A percentile compares a stretch with the other conserved stretches of the same genome.
These are phyloP conservation scores for Stylosanthes scabra DNA, from an alignment of 331 rosid genomes.

Conservation along the genomic window DNA sequence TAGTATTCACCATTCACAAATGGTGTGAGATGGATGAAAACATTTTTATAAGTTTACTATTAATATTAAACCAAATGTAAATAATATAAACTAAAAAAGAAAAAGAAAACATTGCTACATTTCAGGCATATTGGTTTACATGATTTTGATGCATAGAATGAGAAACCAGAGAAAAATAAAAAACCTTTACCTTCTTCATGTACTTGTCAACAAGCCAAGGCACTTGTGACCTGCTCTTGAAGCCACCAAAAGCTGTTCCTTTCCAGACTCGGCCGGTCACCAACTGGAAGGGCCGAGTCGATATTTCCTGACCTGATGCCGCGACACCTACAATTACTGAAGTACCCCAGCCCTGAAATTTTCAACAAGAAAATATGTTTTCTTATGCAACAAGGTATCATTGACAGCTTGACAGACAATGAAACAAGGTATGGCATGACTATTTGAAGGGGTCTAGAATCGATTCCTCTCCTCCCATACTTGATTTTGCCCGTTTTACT, in stretches of 20 bases:
- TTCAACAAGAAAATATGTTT: constrained; percentile 1
- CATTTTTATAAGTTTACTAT: too few relatives aligned
- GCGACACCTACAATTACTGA: constrained; percentile 98
- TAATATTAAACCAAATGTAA: too few relatives aligned
- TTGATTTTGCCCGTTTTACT: too few relatives aligned
- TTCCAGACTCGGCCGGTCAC: constrained; percentile 99
- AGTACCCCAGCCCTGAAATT: constrained; percentile 92
- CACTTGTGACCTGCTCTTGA: constrained; percentile 96
- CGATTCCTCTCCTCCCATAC: too few relatives aligned
- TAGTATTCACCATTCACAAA: too few relatives aligned
- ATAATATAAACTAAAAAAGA: not conserved
- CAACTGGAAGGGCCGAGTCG: constrained; percentile 93
- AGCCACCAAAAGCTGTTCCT: constrained; percentile 98
- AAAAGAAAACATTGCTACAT: not conserved
- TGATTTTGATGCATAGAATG: constrained; percentile 11
- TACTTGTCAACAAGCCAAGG: constrained; percentile 97
- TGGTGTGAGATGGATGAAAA: too few relatives aligned
- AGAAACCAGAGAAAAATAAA: not conserved
- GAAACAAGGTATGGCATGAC: too few relatives aligned
- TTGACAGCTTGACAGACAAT: too few relatives aligned
- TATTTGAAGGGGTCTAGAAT: too few relatives aligned
- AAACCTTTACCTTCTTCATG: constrained; percentile 78
- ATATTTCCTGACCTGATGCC: constrained; percentile 93
- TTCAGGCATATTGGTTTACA: not conserved
- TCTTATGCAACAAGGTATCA: not conserved